Base-by-base conservation (phyloP, 495 filamentous ascomycete genomes). In the Hyaloscypha bicolor region DNA sequence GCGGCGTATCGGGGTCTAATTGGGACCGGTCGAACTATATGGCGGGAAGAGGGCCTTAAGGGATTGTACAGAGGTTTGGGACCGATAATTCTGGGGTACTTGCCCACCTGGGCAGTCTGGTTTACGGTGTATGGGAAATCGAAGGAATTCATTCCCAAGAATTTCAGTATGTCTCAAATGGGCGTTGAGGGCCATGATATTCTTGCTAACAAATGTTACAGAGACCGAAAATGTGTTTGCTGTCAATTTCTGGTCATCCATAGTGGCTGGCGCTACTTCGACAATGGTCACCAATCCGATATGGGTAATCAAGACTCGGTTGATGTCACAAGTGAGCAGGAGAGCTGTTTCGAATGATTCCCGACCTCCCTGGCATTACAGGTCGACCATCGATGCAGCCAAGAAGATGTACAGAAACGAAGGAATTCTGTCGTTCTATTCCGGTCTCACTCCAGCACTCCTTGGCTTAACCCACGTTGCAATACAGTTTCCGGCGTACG, bases 81-180 rank as follows among this genome's bases (percentile, higher is more conserved):
- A 0, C 95, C 95, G 37, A 96, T 98, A 83, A 85, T 98, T 65
- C 77, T 98, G 69, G 95, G 95, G 29, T 99, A 99, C 75, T 76
- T 99, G 30, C 95, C 95, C 2, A 99, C 96, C 0, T 99, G 95
- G 95, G 95, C 93, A 8, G 95, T 99, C 52, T 99, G 96, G 82
- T 89, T 98, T 75, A 94, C 91, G 12, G 90, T 98, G 55, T 99
- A 99, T 78, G 94, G 97, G 76, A 88, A 87, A 74, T 88, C 90
- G 63, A 94, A 94, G 75, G 84, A 86, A 35, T 90, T 87, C 68
- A 86, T 92, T 75, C 80, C 85, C 51, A 80, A 88, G 53, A 80
- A 87, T 61, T 85, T 88, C 66, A 83, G 91, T 94, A 76, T 72
- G 87, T 83, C 33, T 48, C 22, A 21, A 35, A 30, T 30, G 8